Conservation (phyloP, 257 asterid genomes). For the Gentiana macrophylla region DNA sequence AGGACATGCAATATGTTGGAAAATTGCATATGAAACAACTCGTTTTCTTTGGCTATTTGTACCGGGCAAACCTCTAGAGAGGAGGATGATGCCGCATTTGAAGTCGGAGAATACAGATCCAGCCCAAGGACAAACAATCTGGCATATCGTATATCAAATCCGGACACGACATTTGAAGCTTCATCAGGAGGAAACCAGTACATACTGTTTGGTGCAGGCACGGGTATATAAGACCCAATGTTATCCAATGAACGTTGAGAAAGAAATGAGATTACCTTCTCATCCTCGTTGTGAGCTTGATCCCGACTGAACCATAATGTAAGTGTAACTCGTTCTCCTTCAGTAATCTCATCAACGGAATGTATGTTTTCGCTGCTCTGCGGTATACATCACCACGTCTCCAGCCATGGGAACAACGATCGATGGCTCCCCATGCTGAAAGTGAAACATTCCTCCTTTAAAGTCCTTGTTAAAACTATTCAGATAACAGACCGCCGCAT, state of each 20-base stretch:
- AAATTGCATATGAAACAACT: conserved; percentile 41
- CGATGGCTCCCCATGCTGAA: conserved; percentile 82
- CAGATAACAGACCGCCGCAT: conserved; percentile 88
- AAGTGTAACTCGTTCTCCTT: conserved; percentile 84
- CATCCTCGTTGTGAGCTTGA: conserved; percentile 71
- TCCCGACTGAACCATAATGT: conserved; percentile 92
- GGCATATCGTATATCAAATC: conserved; percentile 71
- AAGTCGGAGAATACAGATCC: conserved; percentile 27
- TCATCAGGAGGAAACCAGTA: conserved; percentile 91
- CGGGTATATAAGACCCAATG: conserved; percentile 30
- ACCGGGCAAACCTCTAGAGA: conserved; percentile 38
- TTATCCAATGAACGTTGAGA: conserved; percentile 24
- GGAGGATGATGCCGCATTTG: conserved; percentile 30
- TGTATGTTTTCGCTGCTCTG: conserved; percentile 66
- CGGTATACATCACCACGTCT: conserved; percentile 81
- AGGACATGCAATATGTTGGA: conserved; percentile 67
- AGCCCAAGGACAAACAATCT: conserved; percentile 64
- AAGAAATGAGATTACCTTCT: conserved; percentile 49
- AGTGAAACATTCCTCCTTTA: conserved; percentile 79
- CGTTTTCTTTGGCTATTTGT: conserved; percentile 33
- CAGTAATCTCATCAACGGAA: conserved; percentile 68
- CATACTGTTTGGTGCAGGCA: conserved; percentile 60
- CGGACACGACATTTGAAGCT: conserved; percentile 52
- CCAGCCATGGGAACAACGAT: conserved; percentile 69
- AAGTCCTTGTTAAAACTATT: conserved; percentile 54